Base-by-base conservation (phyloP, 164 flowering plant genomes). In the Echeveria elegans region DNA sequence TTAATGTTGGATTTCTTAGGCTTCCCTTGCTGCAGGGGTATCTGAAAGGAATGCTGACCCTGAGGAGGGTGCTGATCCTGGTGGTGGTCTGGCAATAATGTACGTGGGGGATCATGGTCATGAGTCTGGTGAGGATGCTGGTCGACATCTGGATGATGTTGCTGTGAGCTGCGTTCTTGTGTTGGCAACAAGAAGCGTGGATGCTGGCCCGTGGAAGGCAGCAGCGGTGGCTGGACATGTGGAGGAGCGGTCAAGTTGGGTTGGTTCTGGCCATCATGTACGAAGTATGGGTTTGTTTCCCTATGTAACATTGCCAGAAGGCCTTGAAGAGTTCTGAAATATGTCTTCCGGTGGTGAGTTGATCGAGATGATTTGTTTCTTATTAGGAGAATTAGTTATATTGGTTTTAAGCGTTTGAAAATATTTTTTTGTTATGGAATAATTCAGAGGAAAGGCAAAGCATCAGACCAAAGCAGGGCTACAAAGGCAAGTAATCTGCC, bases 291-390 rank as follows among this genome's bases (percentile, higher is more conserved):
- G n/a, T n/a, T n/a, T n/a, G n/a, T n/a, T n/a, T n/a, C n/a, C 53
- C 7, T 65, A 43, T 70, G 77, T 24, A 15, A 28, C 30, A 60
- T 28, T 8, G 36, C 5, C n/a, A n/a, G n/a, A n/a, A n/a, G n/a
- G n/a, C n/a, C n/a, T n/a, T 16, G 15, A 19, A n/a, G 45, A 40
- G 45, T 40, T 40, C 0, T 40, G 45, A 40, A 40, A 10, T n/a
- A n/a, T 40, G 10, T 40, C 14, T n/a, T n/a, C n/a, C n/a, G n/a
- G n/a, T 40, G 45, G 1, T 4, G 61, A 26, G 16, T 18, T 32
- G n/a, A n/a, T n/a, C n/a, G 64, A 29, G 63, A 41, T 38, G 69
- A 37, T 31, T 53, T 37, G n/a, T n/a, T n/a, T n/a, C n/a, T n/a
- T n/a, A n/a, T n/a, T n/a, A n/a, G n/a, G n/a, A n/a, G n/a, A n/a